A percentile compares a stretch with the other conserved stretches of the same genome.
Evolutionary conservation across 768 basidiomycete species (phyloP).

Genomic region (Serendipita sp.): DNA sequence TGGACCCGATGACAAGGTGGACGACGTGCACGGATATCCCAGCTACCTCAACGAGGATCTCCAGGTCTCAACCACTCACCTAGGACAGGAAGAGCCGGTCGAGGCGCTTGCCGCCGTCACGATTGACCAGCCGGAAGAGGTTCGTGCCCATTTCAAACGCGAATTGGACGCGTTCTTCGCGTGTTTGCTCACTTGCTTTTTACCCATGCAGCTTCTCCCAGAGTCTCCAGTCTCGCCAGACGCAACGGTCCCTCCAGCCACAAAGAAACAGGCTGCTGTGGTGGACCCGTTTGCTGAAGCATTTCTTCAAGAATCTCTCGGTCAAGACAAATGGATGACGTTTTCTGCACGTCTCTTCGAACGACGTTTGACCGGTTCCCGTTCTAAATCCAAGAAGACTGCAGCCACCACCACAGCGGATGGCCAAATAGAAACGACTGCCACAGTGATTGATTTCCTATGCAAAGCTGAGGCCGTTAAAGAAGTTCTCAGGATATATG

Average conservation of each 20-base stretch:
- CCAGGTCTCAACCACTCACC: neutral
- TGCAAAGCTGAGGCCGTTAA: constrained; percentile 40
- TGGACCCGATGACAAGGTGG: neutral
- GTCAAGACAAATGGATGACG: constrained; percentile 28
- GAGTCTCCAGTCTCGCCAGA: neutral
- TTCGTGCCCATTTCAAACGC: neutral
- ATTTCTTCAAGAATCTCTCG: constrained; percentile 31
- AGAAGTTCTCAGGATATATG: constrained; percentile 31
- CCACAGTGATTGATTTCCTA: constrained; percentile 30
- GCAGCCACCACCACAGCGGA: neutral
- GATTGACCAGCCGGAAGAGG: neutral
- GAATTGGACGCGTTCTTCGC: neutral
- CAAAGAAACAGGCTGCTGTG: neutral
- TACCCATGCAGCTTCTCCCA: neutral
- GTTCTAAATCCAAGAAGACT: constrained; percentile 22
- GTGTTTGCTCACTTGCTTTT: neutral
- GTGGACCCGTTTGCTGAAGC: constrained; percentile 28
- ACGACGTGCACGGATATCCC: neutral
- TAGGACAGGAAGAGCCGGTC: neutral
- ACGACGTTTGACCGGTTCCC: constrained; percentile 25
- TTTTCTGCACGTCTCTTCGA: constrained; percentile 34
- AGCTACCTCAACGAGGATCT: constrained; percentile 2
- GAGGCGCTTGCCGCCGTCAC: neutral
- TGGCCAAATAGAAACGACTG: constrained; percentile 14
- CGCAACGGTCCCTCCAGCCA: neutral